These are phyloP conservation scores for Magnaporthales sp. DNA, from an alignment of 2,329 filamentous ascomycete species.

Conservation along the genomic window DNA sequence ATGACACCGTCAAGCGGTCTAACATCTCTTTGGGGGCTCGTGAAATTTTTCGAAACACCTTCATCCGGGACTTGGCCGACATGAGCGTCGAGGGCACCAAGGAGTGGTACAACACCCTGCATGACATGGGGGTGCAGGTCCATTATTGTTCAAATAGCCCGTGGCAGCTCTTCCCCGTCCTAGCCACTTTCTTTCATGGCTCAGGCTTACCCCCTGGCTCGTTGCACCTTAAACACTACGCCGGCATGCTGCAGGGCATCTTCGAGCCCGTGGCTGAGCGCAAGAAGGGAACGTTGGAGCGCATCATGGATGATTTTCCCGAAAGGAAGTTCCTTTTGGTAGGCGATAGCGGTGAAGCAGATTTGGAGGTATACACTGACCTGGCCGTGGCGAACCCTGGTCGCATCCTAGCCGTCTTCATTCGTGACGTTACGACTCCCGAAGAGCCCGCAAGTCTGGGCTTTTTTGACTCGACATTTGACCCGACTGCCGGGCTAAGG, in stretches of 20 bases:
- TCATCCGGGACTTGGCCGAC: conserved; percentile 75
- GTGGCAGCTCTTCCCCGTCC: conserved; percentile 90
- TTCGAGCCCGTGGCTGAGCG: conserved; percentile 95
- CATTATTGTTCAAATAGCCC: conserved; percentile 99
- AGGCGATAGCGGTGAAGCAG: conserved; percentile 92
- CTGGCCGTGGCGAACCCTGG: conserved; percentile 78
- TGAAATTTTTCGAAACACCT: conserved; percentile 94
- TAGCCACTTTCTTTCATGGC: conserved; percentile 75
- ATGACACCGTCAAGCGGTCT: conserved; percentile 94
- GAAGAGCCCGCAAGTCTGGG: conserved; percentile 40
- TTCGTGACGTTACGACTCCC: conserved; percentile 86
- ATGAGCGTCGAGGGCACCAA: conserved; percentile 78
- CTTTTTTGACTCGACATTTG: conserved; percentile 64
- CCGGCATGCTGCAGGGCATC: conserved; percentile 93
- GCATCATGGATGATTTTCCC: conserved; percentile 82
- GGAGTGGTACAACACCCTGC: conserved; percentile 79
- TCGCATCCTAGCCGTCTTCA: conserved; percentile 79
- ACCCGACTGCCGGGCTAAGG: conserved; percentile 11
- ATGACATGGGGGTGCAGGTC: conserved; percentile 72
- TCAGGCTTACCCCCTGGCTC: conserved; percentile 79
- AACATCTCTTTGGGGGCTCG: conserved; percentile 80
- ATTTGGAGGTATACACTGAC: conserved; percentile 94
- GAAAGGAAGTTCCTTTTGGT: conserved; percentile 82
- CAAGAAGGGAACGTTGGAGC: conserved; percentile 81
- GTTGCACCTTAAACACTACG: conserved; percentile 93